Base-by-base conservation (phyloP, 768 basidiomycete species). In the Psilocybe azurescens region DNA sequence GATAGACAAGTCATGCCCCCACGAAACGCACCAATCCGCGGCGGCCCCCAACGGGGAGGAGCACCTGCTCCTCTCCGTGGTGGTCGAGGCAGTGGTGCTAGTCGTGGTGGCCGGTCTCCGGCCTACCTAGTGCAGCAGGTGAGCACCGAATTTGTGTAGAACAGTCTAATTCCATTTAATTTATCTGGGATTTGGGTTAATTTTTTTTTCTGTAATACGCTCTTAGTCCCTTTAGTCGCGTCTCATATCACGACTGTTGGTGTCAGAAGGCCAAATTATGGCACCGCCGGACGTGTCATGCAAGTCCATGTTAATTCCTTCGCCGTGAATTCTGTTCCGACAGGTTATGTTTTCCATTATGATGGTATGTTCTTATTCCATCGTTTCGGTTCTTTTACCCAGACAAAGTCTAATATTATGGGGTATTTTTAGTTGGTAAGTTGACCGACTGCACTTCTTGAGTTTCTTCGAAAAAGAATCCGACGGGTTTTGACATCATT, bases 261-360 rank as follows among this genome's bases (percentile, higher is more conserved):
- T 14, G 75, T 78, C 2, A 78, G 69, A 54, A 63, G 79, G 14
- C 77, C 76, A 1, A 69, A 67, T 1, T 76, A 69, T 55, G 79
- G 77, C 7, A 73, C 71, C 7, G 66, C 71, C 18, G 79, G 78
- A 10, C 62, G 70, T 33, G 41, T 53, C 0, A 59, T 77, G 16
- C 63, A 67, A 1, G 54, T 79, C 3, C 55, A 67, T 44, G 72
- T 76, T 44, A 94, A 94, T 70, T 87, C 89, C 47, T 94, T 91
- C 65, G 73, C 70, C 11, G 83, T 85, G 2, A 78, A 16, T 5
- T 9, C 79, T 1, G 82, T 89, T 3, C 85, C 89, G 0, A 80
- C 86, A 14, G 73, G 70, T 1, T 81, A 81, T 16, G 91, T 93
- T 38, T 79, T 86, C 61, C 92, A 94, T 61, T 93, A 94, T 65